phyloP scores from a whole-genome alignment of 768 basidiomycete genomes.

The Psilocybe cyanescens region DNA sequence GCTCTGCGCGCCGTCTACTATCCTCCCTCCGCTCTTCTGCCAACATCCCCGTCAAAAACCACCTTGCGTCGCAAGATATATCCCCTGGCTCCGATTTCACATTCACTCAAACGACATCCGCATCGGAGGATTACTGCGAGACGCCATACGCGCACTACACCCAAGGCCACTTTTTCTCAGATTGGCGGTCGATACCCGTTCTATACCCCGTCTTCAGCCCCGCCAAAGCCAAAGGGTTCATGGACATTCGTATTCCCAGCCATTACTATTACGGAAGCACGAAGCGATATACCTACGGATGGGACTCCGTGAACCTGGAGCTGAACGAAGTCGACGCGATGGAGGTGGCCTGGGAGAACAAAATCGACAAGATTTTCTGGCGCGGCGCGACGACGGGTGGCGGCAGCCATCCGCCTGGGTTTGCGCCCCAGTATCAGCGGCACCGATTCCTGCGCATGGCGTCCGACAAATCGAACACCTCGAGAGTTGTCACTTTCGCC shows the following conservation, averaged over 20 bases:
- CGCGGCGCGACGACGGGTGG: constrained; percentile 96
- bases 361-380: constrained; percentile 91
- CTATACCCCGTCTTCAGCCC: constrained; percentile 97
- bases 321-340: constrained; percentile 80
- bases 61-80: constrained; percentile 25
- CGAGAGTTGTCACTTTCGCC: constrained; percentile 70
- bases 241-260: constrained; percentile 92
- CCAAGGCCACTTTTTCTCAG: constrained; percentile 97
- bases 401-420: constrained; percentile 85
- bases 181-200: constrained; percentile 87
- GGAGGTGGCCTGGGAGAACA: constrained; percentile 90
- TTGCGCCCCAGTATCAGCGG: constrained; percentile 81
- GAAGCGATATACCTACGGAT: constrained; percentile 85
- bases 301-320: constrained; percentile 78
- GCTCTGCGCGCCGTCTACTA: constrained; percentile 83
- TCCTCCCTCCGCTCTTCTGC: constrained; percentile 68
- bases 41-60: constrained; percentile 30
- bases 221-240: constrained; percentile 81
- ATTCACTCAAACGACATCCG: constrained; percentile 67
- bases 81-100: constrained; percentile 57
- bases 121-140: constrained; percentile 76
- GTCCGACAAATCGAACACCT: constrained; percentile 53
- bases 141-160: constrained; percentile 82
- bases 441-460: constrained; percentile 90
- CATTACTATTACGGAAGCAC: constrained; percentile 95